phyloP scores from a whole-genome alignment of 192 early-diverging fungal genomes.

The Backusella morwellensis region DNA sequence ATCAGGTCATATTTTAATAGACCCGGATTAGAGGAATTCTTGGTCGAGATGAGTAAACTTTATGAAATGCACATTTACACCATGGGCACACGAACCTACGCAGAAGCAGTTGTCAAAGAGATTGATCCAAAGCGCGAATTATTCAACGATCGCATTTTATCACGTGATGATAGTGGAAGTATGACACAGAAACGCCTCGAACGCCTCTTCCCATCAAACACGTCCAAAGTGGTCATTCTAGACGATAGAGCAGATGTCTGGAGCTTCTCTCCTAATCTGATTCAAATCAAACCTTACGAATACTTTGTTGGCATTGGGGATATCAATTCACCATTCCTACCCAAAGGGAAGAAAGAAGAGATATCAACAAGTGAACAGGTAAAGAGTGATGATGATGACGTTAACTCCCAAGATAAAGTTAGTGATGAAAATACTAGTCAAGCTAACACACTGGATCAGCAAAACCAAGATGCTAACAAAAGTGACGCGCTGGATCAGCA shows the following conservation, averaged over 20 bases:
- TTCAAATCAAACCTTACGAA: slow-evolving; percentile 87
- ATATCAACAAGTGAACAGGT: slow-evolving; percentile 7
- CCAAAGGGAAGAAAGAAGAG: slow-evolving; percentile 36
- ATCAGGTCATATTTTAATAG: slow-evolving; percentile 35
- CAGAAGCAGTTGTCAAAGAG: slow-evolving; percentile 79
- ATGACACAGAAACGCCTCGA: slow-evolving; percentile 74
- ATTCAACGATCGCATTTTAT: slow-evolving; percentile 89
- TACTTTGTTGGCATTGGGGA: slow-evolving; percentile 96
- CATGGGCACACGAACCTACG: slow-evolving; percentile 95
- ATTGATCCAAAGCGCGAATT: slow-evolving; percentile 81
- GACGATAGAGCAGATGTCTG: slow-evolving; percentile 98
- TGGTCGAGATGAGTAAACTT: slow-evolving; percentile 58
- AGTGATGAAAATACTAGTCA: slow-evolving; percentile 1
- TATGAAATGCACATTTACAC: slow-evolving; percentile 99
- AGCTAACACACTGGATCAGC: background rate
- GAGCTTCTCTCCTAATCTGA: slow-evolving; percentile 86
- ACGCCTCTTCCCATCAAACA: slow-evolving; percentile 90
- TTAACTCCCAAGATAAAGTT: background rate
- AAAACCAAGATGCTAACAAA: background rate
- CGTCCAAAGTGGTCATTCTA: slow-evolving; percentile 92
- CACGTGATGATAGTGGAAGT: slow-evolving; percentile 90
- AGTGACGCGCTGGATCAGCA: background rate
- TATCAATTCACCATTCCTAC: slow-evolving; percentile 81
- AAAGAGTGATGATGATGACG: background rate
- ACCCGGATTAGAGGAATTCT: slow-evolving; percentile 79